Base-by-base conservation (phyloP, 768 basidiomycete genomes). In the Pseudohyphozyma bogoriensis region DNA sequence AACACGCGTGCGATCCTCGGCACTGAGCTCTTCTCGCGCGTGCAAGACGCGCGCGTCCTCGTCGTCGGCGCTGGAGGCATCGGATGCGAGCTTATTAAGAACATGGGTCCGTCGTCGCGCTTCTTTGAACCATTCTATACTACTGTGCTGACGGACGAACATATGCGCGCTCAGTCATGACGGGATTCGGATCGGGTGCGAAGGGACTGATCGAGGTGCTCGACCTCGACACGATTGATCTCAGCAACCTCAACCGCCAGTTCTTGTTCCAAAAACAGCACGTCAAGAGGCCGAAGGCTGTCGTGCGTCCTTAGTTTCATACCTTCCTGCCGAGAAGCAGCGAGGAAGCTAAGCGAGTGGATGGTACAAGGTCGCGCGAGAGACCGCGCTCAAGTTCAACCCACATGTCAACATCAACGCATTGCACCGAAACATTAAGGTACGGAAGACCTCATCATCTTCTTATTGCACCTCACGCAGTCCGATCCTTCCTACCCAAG, bases 251-350 rank as follows among this genome's bases (percentile, higher is more conserved):
- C 55, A 99, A 99, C 71, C 82, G 93, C 26, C 93, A 97, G 69
- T 99, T 97, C 73, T 77, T 99, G 42, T 99, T 99, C 76, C 81
- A 82, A 64, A 97, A 96, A 76, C 93, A 93, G 71, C 91, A 97
- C 69, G 86, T 99, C 57, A 95, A 95, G 72, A 87, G 95, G 70
- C 86, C 91, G 69, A 99, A 99, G 77, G 87, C 93, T 3, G 71
- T 92, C 75, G 91, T 89, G 60, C 45, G 82, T 50, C 28, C 12
- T 42, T 22, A 47, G 8, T 51, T 59, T 39, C 31, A 24, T 26
- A 24, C 15, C 32, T 20, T 36, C 16, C 33, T n/a, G 32, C 2
- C 44, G 0, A 16, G 26, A 2, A 4, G 5, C 29, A 4, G 16
- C 1, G 11, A 3, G 22, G 6, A 24, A n/a, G n/a, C n/a, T n/a